These are phyloP conservation scores for Castanea mollissima DNA, from an alignment of 306 rosid genomes.

Conservation along the genomic window DNA sequence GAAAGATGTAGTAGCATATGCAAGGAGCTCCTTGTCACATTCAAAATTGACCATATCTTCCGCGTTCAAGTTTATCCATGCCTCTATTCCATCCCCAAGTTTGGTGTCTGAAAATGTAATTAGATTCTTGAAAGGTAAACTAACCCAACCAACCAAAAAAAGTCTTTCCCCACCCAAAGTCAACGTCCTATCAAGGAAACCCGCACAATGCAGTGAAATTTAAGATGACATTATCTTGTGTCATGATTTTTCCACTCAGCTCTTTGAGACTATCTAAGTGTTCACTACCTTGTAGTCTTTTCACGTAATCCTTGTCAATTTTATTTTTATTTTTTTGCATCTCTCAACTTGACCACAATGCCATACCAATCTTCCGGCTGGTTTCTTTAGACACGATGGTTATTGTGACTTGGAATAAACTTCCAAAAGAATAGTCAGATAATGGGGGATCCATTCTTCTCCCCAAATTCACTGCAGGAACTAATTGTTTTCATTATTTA, in stretches of 20 bases:
- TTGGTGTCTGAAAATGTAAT: conserved; percentile 14
- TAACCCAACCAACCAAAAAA: conserved; percentile 26
- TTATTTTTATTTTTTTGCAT: not conserved
- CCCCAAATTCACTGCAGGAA: conserved; percentile 16
- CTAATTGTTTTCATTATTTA: no score
- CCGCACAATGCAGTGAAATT: conserved; percentile 1
- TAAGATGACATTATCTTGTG: not conserved
- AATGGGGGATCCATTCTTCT: not conserved
- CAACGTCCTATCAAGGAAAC: conserved; percentile 23
- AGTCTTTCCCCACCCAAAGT: conserved; percentile 48
- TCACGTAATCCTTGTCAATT: not conserved
- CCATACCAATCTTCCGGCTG: not conserved
- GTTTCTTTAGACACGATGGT: not conserved
- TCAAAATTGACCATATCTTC: conserved; percentile 27
- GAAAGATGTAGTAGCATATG: not conserved
- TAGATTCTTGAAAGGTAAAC: conserved; percentile 7
- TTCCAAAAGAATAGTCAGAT: not conserved
- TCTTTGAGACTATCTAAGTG: not conserved
- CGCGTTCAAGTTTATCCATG: conserved; percentile 7
- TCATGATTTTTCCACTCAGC: not conserved
- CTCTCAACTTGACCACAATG: not conserved
- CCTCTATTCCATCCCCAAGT: conserved; percentile 10
- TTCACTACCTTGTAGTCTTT: conserved; percentile 1
- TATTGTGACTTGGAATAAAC: not conserved
- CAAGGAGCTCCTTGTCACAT: not conserved